A percentile compares a stretch with the other conserved stretches of the same genome.
These are phyloP conservation scores for Fraxinus ornus DNA, from an alignment of 305 asterid species.

Conservation along the genomic window DNA sequence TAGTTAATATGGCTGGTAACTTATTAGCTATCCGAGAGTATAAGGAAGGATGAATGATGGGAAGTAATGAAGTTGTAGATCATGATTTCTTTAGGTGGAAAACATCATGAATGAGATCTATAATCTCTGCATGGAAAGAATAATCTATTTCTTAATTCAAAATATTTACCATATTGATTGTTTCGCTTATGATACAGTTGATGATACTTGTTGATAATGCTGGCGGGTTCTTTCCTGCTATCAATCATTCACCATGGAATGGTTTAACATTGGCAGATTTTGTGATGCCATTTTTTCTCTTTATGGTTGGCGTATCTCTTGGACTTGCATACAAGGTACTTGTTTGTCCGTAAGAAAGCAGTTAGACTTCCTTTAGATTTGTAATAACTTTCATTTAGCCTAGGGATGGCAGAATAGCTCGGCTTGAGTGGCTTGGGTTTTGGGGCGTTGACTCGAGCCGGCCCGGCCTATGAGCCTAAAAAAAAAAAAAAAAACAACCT, in stretches of 20 bases:
- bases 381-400: not conserved
- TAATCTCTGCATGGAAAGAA: not conserved
- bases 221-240: slow-evolving; percentile 62
- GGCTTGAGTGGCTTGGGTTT: no score
- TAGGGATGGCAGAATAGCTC: not conserved
- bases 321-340: slow-evolving; percentile 69
- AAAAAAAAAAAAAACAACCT: no score
- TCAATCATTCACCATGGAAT: slow-evolving; percentile 79
- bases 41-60: not conserved
- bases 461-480: no score
- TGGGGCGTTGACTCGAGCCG: no score
- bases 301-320: slow-evolving; percentile 72
- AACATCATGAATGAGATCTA: not conserved
- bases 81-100: not conserved
- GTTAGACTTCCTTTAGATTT: not conserved
- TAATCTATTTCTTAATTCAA: slow-evolving; percentile 1
- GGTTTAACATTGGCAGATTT: slow-evolving; percentile 75
- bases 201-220: slow-evolving; percentile 72
- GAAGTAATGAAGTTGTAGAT: not conserved
- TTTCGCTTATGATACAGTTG: slow-evolving; percentile 40
- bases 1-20: not conserved
- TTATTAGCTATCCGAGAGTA: not conserved
- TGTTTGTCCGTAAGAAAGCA: not conserved
- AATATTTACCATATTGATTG: not conserved
- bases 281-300: slow-evolving; percentile 78